Evolutionary conservation across 257 asterid species (phyloP), one percentile per base, ranked within the genome.

Genomic region (Vinca minor): DNA sequence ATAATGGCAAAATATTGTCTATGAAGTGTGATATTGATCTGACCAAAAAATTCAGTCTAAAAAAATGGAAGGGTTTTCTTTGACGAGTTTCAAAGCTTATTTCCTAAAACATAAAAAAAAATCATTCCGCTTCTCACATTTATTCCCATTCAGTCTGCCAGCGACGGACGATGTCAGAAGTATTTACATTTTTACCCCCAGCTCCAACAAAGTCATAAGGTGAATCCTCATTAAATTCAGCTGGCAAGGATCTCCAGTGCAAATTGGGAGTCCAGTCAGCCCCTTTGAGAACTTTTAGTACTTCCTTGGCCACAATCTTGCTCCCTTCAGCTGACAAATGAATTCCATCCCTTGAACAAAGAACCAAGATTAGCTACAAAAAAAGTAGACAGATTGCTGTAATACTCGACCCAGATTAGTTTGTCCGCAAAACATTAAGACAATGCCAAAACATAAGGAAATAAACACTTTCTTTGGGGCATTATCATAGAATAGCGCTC

Each of bases 231-330:
- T 85, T 64, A 73, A 82, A 91, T 39, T 88, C 96, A 34, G 68
- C 21, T 54, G 84, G 71, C 78, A 88, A 73, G 2, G 83, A 60
- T 81, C 65, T 35, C 96, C 96, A 91, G 63, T 83, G 74, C 2
- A 91, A 71, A 58, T 79, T 79, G 11, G 98, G 98, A 42, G 85
- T 83, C 96, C 96, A 91, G 32, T 86, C 83, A 18, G 85, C 96
- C 47, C 73, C 76, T 67, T 79, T 83, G 7, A 91, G 78, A 34
- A 88, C 86, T 70, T 82, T 86, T 54, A 91, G 71, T 60, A 91
- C 70, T 69, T 86, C 95, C 82, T 74, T 74, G 59, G 78, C 89
- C 41, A 82, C 92, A 38, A 77, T 69, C 76, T 84, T 70, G 71
- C 84, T 76, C 50, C 95, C 98, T 63, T 84, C 84, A 0, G 86